Conservation (phyloP, 495 filamentous ascomycete species). For the Venustampulla echinocandica region DNA sequence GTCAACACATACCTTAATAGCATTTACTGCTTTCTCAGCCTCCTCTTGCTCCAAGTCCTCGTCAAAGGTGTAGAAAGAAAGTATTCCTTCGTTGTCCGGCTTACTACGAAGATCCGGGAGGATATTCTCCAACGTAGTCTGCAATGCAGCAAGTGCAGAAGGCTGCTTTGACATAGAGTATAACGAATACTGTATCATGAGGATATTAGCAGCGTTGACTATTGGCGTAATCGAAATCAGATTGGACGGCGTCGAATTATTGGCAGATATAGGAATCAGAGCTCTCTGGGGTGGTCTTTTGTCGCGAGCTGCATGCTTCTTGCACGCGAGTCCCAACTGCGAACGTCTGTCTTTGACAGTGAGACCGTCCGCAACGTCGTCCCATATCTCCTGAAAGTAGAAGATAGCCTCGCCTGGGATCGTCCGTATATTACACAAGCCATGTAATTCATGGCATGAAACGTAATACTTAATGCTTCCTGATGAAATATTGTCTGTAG, state of each 20-base stretch:
- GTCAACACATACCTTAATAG: background rate
- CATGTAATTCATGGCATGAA: background rate
- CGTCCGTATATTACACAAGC: background rate
- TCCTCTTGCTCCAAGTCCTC: background rate
- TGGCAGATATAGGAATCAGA: background rate
- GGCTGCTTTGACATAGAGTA: background rate
- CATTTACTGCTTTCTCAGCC: background rate
- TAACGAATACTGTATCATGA: background rate
- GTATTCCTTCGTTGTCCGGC: background rate
- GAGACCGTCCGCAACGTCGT: background rate
- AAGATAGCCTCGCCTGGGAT: background rate
- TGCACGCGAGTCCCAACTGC: background rate
- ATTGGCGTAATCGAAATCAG: background rate
- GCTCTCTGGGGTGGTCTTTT: background rate
- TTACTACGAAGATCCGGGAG: background rate
- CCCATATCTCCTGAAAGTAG: background rate
- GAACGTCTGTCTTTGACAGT: background rate
- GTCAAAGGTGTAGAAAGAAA: background rate
- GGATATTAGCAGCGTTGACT: background rate
- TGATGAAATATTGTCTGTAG: background rate
- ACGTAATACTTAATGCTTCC: background rate
- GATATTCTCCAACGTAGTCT: background rate
- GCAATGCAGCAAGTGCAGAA: background rate
- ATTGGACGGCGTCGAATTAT: background rate
- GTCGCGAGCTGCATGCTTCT: background rate